Percentiles rank a stretch among this genome's conserved stretches.
Conservation (phyloP, 306 rosid species). For the Vigna mungo region DNA sequence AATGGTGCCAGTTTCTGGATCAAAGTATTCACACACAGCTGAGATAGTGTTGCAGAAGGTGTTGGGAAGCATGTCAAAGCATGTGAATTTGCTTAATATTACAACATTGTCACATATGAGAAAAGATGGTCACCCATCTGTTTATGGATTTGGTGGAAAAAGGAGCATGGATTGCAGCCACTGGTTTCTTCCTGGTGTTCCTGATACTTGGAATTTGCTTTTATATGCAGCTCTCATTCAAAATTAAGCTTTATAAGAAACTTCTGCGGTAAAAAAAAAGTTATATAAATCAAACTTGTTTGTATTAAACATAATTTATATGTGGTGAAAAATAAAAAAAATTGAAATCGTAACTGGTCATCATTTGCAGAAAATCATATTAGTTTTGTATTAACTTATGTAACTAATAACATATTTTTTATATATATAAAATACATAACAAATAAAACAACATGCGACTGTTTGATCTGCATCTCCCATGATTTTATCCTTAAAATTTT, state of each 20-base stretch:
- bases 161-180: conserved; percentile 74
- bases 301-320: no score
- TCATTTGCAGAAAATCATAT: no score
- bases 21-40: conserved; percentile 56
- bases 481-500: no score
- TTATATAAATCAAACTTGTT: no score
- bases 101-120: conserved; percentile 68
- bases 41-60: conserved; percentile 61
- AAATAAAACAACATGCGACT: no score
- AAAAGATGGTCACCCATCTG: conserved; percentile 82
- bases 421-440: no score
- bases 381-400: no score
- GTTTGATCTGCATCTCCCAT: no score
- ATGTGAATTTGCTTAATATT: conserved; percentile 59
- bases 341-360: no score
- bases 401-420: no score
- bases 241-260: conserved; percentile 35
- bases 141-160: conserved; percentile 66
- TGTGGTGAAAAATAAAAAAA: no score
- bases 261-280: no score
- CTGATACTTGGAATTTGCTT: conserved; percentile 79
- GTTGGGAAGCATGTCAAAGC: conserved; percentile 47
- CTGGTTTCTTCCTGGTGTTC: conserved; percentile 86
- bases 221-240: conserved; percentile 56
- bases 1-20: conserved; percentile 43